Evolutionary conservation across 345 rosid species (phyloP).

Genomic region (Populus nigra): DNA sequence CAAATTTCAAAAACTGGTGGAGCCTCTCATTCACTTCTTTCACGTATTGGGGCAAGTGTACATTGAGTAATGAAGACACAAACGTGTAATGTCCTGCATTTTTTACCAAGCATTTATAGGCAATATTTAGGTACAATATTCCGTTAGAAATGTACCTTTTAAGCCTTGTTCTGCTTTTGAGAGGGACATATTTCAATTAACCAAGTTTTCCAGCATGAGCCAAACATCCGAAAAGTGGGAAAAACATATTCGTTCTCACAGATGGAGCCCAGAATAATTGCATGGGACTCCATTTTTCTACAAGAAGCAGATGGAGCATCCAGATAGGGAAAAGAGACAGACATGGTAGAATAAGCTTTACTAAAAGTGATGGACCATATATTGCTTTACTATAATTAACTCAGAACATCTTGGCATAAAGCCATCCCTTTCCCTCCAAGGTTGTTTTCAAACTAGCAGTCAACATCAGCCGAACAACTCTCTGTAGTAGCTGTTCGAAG

Average conservation of each 20-base stretch:
- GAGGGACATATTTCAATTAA: neutral
- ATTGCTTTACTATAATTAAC: neutral
- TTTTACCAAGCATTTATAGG: neutral
- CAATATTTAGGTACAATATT: neutral
- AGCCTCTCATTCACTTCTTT: slow-evolving; percentile 10
- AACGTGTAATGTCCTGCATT: neutral
- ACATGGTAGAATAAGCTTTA: neutral
- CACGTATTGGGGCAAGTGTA: neutral
- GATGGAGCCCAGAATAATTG: neutral
- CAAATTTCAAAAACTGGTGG: neutral
- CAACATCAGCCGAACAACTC: slow-evolving; percentile 20
- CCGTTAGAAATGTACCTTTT: neutral
- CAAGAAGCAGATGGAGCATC: neutral
- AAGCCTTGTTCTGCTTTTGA: neutral
- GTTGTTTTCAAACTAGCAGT: slow-evolving; percentile 17
- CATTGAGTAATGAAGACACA: neutral
- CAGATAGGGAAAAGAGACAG: neutral
- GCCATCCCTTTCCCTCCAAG: slow-evolving; percentile 19
- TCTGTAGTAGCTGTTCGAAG: slow-evolving; percentile 4
- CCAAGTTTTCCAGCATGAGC: neutral
- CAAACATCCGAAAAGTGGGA: neutral
- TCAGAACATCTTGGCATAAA: slow-evolving; percentile 8
- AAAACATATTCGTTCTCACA: neutral
- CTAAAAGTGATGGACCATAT: neutral
- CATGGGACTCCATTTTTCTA: neutral